These are phyloP conservation scores for Pterula multifida DNA, from an alignment of 1,284 basidiomycete species.

Conservation along the genomic window DNA sequence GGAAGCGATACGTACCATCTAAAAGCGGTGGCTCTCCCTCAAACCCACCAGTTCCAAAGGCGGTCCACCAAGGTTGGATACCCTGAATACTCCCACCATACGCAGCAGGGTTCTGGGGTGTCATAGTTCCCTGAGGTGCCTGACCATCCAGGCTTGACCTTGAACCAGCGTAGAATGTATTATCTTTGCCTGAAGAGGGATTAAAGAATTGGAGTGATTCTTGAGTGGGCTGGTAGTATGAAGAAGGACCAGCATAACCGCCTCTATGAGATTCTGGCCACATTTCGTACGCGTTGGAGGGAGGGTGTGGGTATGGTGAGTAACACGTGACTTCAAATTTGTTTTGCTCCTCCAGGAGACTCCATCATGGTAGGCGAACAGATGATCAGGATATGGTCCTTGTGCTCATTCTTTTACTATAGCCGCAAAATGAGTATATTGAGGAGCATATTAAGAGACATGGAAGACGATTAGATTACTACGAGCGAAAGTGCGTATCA, in stretches of 20 bases:
- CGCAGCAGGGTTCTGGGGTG: conserved; percentile 28
- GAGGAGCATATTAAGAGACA: conserved; percentile 84
- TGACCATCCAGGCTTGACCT: conserved; percentile 62
- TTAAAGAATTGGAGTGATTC: conserved; percentile 65
- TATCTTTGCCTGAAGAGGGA: conserved; percentile 36
- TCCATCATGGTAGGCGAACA: conserved; percentile 39
- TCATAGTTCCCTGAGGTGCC: conserved; percentile 43
- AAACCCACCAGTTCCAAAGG: conserved; percentile 91
- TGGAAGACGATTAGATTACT: conserved; percentile 78
- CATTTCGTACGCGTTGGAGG: conserved; percentile 27
- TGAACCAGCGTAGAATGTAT: conserved; percentile 53
- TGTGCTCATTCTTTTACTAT: background rate
- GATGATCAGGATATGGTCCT: background rate
- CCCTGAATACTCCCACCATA: conserved; percentile 66
- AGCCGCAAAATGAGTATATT: conserved; percentile 76
- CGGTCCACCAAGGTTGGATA: conserved; percentile 81
- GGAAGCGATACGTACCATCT: conserved; percentile 52
- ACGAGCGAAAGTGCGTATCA: conserved; percentile 62
- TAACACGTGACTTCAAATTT: conserved; percentile 9
- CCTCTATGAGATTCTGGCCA: conserved; percentile 50
- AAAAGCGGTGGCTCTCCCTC: conserved; percentile 90
- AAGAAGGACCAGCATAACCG: background rate
- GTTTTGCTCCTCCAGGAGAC: conserved; percentile 19
- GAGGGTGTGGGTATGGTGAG: background rate
- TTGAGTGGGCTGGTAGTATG: conserved; percentile 17